A percentile compares a stretch with the other conserved stretches of the same genome.
Evolutionary conservation across 148 eudicot species (phyloP).

Genomic region (Fagopyrum homotropicum): DNA sequence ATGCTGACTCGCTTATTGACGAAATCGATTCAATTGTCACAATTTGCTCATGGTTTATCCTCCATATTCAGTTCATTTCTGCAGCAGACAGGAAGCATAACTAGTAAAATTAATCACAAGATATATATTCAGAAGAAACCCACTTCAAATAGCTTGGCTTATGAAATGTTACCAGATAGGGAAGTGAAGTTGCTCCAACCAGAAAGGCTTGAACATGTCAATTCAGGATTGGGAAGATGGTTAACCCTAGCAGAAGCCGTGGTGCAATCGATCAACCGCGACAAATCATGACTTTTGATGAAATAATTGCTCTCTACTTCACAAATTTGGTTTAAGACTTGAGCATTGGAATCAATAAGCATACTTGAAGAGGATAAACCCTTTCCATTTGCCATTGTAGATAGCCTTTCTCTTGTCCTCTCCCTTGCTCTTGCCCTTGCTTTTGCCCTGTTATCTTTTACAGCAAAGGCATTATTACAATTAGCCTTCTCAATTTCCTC

Average conservation of each 20-base stretch:
- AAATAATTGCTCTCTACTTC: neutral
- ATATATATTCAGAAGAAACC: no score
- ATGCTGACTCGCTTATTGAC: no score
- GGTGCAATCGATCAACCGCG: neutral
- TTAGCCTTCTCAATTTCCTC: neutral
- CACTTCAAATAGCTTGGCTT: no score
- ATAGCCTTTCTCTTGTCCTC: conserved; percentile 6
- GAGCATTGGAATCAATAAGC: neutral
- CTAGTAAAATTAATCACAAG: neutral
- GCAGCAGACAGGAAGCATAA: neutral
- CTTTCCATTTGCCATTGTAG: neutral
- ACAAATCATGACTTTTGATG: neutral
- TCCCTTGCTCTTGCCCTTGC: conserved; percentile 10
- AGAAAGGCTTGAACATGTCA: neutral
- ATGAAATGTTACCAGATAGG: neutral
- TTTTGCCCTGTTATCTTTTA: neutral
- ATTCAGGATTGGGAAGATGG: neutral
- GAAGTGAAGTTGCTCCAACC: neutral
- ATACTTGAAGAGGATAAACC: neutral
- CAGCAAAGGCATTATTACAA: neutral
- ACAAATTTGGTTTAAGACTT: neutral
- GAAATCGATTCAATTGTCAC: no score
- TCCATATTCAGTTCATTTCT: neutral
- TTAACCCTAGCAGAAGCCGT: neutral
- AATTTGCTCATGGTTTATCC: no score